Percentiles rank a stretch among this genome's conserved stretches.
phyloP scores from a whole-genome alignment of 2,329 filamentous ascomycete species.

The Alternaria panax region DNA sequence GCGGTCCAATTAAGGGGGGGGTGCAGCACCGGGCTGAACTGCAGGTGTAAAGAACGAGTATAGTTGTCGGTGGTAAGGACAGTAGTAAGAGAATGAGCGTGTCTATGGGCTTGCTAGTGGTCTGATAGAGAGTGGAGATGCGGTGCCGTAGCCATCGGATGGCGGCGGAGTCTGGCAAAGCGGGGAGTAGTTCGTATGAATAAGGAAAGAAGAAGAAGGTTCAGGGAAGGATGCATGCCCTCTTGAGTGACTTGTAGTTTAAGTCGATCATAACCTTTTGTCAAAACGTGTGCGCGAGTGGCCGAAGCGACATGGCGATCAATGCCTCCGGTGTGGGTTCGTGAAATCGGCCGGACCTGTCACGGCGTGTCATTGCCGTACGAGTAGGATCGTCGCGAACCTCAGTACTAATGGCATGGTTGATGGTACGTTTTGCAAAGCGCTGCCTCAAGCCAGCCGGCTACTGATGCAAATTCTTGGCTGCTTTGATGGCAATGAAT shows the following conservation, averaged over 20 bases:
- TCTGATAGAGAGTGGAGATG: constrained; percentile 19
- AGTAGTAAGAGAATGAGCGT: constrained; percentile 9
- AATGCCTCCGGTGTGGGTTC: constrained; percentile 27
- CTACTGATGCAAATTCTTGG: not conserved
- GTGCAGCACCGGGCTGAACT: constrained; percentile 32
- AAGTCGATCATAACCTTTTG: constrained; percentile 33
- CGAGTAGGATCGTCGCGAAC: constrained; percentile 5
- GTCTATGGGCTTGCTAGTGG: constrained; percentile 7
- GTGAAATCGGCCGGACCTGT: constrained; percentile 11
- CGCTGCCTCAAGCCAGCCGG: not conserved
- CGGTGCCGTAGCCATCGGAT: constrained; percentile 22
- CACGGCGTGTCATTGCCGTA: constrained; percentile 14
- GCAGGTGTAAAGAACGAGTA: constrained; percentile 11
- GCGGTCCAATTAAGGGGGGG: constrained; percentile 5
- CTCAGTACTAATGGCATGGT: not conserved
- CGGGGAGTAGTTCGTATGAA: constrained; percentile 10
- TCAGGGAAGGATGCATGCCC: constrained; percentile 13
- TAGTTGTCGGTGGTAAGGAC: not conserved
- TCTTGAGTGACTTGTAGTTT: constrained; percentile 14
- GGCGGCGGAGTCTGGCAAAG: constrained; percentile 13
- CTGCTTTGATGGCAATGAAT: not conserved
- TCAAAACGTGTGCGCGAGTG: constrained; percentile 23
- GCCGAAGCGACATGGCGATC: constrained; percentile 32
- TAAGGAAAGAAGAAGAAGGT: constrained; percentile 12
- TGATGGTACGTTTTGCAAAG: not conserved